Percentiles rank a stretch among this genome's conserved stretches.
These are phyloP conservation scores for Talinum fruticosum DNA, from an alignment of 148 eudicot species.

Conservation along the genomic window DNA sequence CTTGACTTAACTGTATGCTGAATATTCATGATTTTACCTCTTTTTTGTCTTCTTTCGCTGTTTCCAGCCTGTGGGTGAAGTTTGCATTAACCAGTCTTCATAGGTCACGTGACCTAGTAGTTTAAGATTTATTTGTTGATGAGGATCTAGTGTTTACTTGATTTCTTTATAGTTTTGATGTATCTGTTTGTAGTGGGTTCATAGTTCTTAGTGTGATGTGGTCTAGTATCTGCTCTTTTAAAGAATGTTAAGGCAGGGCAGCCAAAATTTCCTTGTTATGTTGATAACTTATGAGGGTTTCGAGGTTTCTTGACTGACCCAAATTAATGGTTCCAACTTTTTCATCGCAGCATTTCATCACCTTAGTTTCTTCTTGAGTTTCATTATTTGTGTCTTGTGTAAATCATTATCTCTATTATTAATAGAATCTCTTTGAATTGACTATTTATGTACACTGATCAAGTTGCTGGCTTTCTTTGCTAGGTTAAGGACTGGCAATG, in stretches of 20 bases:
- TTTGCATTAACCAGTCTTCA: not conserved
- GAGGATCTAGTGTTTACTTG: no score
- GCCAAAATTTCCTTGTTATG: not conserved
- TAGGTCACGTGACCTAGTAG: no score
- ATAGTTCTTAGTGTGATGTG: not conserved
- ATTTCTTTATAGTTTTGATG: no score
- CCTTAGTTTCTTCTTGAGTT: not conserved
- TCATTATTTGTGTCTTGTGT: conserved; percentile 1
- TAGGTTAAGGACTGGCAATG: conserved; percentile 97
- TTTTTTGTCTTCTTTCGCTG: no score
- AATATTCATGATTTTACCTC: not conserved
- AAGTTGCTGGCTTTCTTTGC: conserved; percentile 12
- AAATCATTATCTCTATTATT: not conserved
- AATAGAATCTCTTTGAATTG: not conserved
- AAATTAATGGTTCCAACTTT: not conserved
- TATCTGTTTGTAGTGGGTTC: no score
- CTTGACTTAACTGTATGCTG: not conserved
- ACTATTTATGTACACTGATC: not conserved
- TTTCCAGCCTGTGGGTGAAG: not conserved
- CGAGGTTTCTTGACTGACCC: not conserved
- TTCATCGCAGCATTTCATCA: not conserved
- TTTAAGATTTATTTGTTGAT: no score
- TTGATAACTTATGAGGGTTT: not conserved
- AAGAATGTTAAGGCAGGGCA: not conserved
- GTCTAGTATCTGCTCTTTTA: not conserved